Percentiles rank a stretch among this genome's conserved stretches.
phyloP scores from a whole-genome alignment of 179 eudicot genomes.

The Silene noctiflora region DNA sequence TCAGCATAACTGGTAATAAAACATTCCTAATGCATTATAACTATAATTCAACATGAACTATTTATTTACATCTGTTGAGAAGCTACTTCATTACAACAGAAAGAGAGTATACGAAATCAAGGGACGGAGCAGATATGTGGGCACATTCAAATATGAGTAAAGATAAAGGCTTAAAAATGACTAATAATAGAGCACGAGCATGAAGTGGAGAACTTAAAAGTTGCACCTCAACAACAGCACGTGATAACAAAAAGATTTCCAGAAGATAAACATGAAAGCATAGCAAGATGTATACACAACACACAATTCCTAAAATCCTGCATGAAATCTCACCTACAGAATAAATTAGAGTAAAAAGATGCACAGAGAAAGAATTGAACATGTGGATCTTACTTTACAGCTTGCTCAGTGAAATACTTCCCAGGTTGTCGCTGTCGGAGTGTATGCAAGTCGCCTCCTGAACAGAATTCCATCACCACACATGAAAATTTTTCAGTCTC shows the following conservation, averaged over 20 bases:
- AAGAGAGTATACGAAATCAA: background rate
- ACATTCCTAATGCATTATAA: background rate
- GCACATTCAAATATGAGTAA: background rate
- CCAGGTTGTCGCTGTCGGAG: constrained; percentile 90
- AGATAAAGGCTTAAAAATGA: background rate
- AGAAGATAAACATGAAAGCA: constrained; percentile 5
- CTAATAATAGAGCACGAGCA: background rate
- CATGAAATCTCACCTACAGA: background rate
- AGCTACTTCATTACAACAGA: background rate
- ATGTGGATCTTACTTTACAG: constrained; percentile 68
- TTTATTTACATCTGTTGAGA: too few species aligned
- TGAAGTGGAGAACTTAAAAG: background rate
- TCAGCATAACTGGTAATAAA: background rate
- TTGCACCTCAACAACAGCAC: background rate
- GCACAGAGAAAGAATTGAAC: constrained; percentile 10
- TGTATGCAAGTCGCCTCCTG: constrained; percentile 87
- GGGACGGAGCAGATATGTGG: background rate
- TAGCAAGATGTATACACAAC: background rate
- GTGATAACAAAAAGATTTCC: background rate
- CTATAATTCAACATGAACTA: background rate
- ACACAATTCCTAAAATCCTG: background rate
- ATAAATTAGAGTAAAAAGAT: background rate
- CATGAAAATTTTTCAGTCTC: constrained; percentile 89
- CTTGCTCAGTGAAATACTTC: constrained; percentile 79
- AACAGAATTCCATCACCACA: constrained; percentile 92